phyloP scores from a whole-genome alignment of 306 rosid genomes.

The Castanea sativa region DNA sequence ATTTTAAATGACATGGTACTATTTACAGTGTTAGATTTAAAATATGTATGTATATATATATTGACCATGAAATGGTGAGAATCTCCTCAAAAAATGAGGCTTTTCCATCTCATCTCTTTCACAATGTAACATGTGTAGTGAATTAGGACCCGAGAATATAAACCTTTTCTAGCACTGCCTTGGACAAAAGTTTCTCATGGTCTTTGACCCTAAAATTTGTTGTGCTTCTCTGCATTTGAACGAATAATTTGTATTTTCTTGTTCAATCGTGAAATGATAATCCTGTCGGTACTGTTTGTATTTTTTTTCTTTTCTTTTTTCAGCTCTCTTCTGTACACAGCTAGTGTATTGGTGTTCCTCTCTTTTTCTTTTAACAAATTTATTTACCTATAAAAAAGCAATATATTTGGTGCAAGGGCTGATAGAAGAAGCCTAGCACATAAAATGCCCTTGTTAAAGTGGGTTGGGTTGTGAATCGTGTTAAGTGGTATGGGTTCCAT shows the following conservation, averaged over 20 bases:
- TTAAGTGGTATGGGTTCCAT: too few species aligned
- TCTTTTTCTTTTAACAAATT: too few species aligned
- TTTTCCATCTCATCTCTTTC: neutral
- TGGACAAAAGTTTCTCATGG: neutral
- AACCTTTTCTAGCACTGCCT: neutral
- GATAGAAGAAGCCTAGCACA: neutral
- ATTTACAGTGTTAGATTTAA: too few species aligned
- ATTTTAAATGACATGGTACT: too few species aligned
- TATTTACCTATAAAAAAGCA: too few species aligned
- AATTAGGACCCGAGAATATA: neutral
- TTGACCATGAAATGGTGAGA: too few species aligned
- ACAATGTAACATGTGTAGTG: neutral
- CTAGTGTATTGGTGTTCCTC: too few species aligned
- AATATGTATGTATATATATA: too few species aligned
- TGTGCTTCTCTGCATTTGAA: neutral
- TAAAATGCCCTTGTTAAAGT: neutral
- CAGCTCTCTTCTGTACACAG: too few species aligned
- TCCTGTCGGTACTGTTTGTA: neutral
- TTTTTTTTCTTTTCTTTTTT: too few species aligned
- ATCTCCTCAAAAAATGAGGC: neutral
- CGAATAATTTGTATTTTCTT: neutral
- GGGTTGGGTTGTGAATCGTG: neutral
- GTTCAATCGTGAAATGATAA: neutral
- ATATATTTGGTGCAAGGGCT: neutral
- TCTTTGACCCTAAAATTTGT: neutral